Conservation (phyloP, 495 filamentous ascomycete genomes). For the Talaromyces wortmannii region DNA sequence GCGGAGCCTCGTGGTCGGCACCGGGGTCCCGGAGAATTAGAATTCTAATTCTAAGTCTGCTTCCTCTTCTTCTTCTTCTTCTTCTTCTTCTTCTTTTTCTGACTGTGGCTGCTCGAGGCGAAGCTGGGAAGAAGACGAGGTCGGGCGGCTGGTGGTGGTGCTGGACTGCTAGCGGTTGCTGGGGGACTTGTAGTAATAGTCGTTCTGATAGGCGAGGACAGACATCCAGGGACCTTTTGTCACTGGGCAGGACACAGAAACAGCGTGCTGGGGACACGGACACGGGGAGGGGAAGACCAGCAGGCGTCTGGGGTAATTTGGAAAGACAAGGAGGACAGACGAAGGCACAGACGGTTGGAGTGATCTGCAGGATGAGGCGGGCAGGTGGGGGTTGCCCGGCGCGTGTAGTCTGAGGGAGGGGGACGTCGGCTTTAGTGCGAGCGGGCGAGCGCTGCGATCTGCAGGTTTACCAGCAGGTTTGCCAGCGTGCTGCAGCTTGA, state of each 20-base stretch:
- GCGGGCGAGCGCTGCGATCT: background rate
- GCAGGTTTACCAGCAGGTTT: background rate
- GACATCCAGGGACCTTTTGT: background rate
- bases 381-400: background rate
- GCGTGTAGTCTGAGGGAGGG: background rate
- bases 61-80: too few species aligned
- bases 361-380: slow-evolving; percentile 2
- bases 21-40: background rate
- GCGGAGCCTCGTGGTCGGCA: background rate
- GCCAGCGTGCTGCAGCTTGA: too few species aligned
- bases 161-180: too few species aligned
- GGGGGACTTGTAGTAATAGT: too few species aligned
- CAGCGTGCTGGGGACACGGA: background rate
- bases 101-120: too few species aligned
- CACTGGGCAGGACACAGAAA: background rate
- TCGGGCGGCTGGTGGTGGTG: too few species aligned
- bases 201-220: too few species aligned
- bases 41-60: too few species aligned
- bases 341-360: slow-evolving; percentile 1
- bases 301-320: background rate
- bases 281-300: background rate
- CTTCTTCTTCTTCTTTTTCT: too few species aligned
- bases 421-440: background rate
- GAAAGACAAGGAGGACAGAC: background rate
- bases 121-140: too few species aligned